Base-by-base conservation (phyloP, 2,329 filamentous ascomycete genomes). In the Microcyclospora tardicrescens region DNA sequence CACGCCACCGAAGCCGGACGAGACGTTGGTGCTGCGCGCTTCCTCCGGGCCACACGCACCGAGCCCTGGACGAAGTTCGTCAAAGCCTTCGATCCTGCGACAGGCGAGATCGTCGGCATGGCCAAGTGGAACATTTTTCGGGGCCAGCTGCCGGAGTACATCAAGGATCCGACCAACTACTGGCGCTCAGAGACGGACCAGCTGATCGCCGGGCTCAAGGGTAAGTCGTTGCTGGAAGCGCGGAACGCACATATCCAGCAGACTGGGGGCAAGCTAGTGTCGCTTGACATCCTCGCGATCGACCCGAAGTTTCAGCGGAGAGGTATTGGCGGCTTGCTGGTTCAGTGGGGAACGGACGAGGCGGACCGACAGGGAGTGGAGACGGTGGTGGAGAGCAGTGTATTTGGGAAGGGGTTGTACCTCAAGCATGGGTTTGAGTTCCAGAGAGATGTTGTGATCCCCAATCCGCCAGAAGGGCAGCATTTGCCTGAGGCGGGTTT, bases 401-500 rank as follows among this genome's bases (percentile, higher is more conserved):
- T 44, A 13, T 52, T 38, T 40, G 54, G 53, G 9, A 53, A 48
- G 35, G 45, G 51, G 2, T 37, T 55, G 33, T 58, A 58, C 32
- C 44, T 52, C 47, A 55, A 56, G 50, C 45, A 55, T 37, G 55
- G 54, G 10, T 58, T 52, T 35, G 43, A 49, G 6, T 56, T 52
- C 35, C 35, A 50, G 14, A 53, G 51, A 39, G 45, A 54, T 42
- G 46, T 50, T 5, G 36, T 39, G 5, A 29, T 51, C 5, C 11
- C 38, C 46, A n/a, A 43, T 45, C 12, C 42, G 30, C 14, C 37
- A 31, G 27, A 42, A 33, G 49, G 48, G 39, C 34, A 27, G 16
- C 43, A 39, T 2, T 31, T 48, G 28, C 37, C 46, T n/a, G 33
- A 38, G 28, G 46, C 45, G 8, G 33, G 16, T 6, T 51, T 50